These are phyloP conservation scores for Colletotrichum graminicola DNA, from an alignment of 2,329 filamentous ascomycete species.

Conservation along the genomic window DNA sequence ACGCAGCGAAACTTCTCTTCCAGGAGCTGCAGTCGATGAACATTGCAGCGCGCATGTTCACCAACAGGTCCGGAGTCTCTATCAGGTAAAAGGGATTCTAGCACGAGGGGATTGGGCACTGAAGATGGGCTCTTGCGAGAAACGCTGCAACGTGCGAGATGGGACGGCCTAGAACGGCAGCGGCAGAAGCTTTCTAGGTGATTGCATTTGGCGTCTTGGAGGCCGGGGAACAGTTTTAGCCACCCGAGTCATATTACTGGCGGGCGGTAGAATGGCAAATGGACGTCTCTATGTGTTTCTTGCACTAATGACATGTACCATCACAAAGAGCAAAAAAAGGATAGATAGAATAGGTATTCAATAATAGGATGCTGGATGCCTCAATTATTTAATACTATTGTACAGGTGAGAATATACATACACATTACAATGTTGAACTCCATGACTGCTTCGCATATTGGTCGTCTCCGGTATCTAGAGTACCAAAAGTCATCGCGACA, in stretches of 20 bases:
- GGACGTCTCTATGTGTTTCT: slow-evolving; percentile 17
- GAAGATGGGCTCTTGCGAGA: background rate
- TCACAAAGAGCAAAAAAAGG: slow-evolving; percentile 14
- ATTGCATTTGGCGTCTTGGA: slow-evolving; percentile 33
- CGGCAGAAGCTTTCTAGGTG: background rate
- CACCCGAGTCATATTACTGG: background rate
- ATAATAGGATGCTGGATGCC: background rate
- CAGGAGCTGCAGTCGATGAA: slow-evolving; percentile 99
- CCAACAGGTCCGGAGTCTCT: slow-evolving; percentile 81
- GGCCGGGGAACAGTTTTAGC: slow-evolving; percentile 18
- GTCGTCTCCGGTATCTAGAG: background rate
- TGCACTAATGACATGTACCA: slow-evolving; percentile 38
- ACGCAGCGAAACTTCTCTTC: slow-evolving; percentile 97
- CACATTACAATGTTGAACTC: background rate
- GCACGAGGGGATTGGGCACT: background rate
- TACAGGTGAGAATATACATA: background rate
- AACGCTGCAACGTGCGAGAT: background rate
- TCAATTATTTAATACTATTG: background rate
- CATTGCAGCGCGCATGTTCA: slow-evolving; percentile 97
- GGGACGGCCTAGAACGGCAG: background rate
- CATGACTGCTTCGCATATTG: background rate
- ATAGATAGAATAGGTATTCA: slow-evolving; percentile 1
- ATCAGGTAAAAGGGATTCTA: slow-evolving; percentile 64
- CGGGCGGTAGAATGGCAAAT: slow-evolving; percentile 22
- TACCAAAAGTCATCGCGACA: background rate